These are phyloP conservation scores for Neurospora africana DNA, from an alignment of 495 filamentous ascomycete species.

Conservation along the genomic window DNA sequence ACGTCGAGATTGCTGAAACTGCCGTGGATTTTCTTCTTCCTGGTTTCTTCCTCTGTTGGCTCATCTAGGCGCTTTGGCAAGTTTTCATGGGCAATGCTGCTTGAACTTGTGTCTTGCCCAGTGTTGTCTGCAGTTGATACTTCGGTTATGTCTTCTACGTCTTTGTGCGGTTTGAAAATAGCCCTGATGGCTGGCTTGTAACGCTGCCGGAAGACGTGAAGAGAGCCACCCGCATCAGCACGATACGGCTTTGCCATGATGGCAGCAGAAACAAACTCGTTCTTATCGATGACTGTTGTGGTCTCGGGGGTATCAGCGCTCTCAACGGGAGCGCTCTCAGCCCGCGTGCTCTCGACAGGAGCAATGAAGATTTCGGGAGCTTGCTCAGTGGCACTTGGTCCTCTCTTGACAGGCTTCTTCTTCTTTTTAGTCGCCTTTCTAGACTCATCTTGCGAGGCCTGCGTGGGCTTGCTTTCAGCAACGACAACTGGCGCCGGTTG, in stretches of 20 bases:
- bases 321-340: background rate
- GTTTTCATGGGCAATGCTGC: background rate
- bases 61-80: background rate
- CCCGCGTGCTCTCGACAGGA: background rate
- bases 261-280: background rate
- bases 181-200: background rate
- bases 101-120: background rate
- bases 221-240: background rate
- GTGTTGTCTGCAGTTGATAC: background rate
- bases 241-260: background rate
- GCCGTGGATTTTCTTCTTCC: background rate
- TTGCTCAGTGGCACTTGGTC: background rate
- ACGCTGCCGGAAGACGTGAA: background rate
- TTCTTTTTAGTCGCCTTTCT: background rate
- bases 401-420: background rate
- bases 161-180: background rate
- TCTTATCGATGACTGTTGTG: background rate
- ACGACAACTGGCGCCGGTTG: background rate
- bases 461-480: background rate
- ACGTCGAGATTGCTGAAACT: slow-evolving; percentile 2
- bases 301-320: background rate
- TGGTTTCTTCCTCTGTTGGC: background rate
- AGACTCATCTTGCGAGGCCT: background rate
- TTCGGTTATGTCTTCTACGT: background rate
- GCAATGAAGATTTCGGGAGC: background rate